These are phyloP conservation scores for Aspergillus wentii DNA, from an alignment of 495 filamentous ascomycete species.

Conservation along the genomic window DNA sequence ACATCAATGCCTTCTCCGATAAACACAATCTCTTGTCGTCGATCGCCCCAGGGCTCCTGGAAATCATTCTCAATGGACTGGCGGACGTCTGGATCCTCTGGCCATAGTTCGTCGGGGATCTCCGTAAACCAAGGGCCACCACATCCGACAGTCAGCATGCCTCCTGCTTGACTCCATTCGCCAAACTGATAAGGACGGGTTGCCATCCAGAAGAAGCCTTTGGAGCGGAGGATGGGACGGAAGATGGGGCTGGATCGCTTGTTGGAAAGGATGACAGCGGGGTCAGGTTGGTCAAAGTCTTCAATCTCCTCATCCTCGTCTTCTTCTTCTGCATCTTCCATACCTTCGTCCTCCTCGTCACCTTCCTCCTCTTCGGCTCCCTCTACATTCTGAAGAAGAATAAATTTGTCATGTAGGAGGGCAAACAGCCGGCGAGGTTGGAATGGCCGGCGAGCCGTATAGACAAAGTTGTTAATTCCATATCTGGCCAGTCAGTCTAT, in stretches of 20 bases:
- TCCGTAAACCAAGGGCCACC: conserved; percentile 52
- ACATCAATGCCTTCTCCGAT: conserved; percentile 51
- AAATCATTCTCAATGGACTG: conserved; percentile 41
- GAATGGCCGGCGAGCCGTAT: conserved; percentile 47
- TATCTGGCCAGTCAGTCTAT: conserved; percentile 26
- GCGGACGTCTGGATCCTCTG: conserved; percentile 36
- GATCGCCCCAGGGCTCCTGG: conserved; percentile 50
- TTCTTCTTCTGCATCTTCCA: conserved; percentile 28
- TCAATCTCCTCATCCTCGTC: conserved; percentile 18
- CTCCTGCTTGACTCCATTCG: conserved; percentile 58
- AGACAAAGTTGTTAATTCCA: conserved; percentile 53
- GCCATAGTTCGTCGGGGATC: conserved; percentile 39
- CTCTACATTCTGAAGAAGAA: conserved; percentile 42
- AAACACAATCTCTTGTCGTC: conserved; percentile 56
- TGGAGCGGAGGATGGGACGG: conserved; percentile 38
- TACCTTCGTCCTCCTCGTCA: conserved; percentile 31
- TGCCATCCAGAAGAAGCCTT: conserved; percentile 44
- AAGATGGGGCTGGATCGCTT: conserved; percentile 39
- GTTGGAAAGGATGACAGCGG: conserved; percentile 34
- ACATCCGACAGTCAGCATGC: conserved; percentile 51
- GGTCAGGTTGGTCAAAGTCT: conserved; percentile 33
- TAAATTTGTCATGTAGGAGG: conserved; percentile 50
- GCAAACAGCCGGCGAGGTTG: conserved; percentile 45
- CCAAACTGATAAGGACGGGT: conserved; percentile 42
- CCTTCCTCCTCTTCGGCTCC: conserved; percentile 30